Base-by-base conservation (phyloP, 768 basidiomycete genomes). In the Kwoniella europaea region DNA sequence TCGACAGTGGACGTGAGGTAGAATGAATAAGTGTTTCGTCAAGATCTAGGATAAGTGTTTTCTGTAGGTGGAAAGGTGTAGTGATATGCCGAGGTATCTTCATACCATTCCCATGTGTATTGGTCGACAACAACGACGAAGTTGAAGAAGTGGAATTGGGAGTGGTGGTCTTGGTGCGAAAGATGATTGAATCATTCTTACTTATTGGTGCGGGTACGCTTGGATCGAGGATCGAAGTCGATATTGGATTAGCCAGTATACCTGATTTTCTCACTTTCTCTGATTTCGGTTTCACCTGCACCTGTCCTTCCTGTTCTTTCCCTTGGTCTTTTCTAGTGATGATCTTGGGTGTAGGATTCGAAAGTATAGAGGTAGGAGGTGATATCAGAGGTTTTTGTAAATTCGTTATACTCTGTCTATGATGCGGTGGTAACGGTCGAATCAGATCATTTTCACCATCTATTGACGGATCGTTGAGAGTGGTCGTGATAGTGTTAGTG, bases 1-100 rank as follows among this genome's bases (percentile, higher is more conserved):
- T 27, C 15, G 66, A 63, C 56, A 82, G 91, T 46, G 85, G 82
- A 27, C 93, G 88, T 18, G 94, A 92, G 0, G 97, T 98, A 2
- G 95, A 97, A 82, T 99, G 97, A 68, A 98, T 98, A 59, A 99
- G 89, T 0, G 97, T 99, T 85, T 99, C 97, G 83, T 99, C 97
- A 63, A 99, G 87, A 85, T 99, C 97, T 55, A 99, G 89, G 41
- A 99, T 94, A 46, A 99, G 90, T 0, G 94, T 97, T 86, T 99
- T 99, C 29, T 89, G 94, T 42, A 89, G 86, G 76, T 91, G 91
- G 73, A 96, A 91, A 3, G 91, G 90, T 0, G 90, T 88, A 18
- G 46, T 50, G 18, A 50, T 90, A 74, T 89, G 53, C 46, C 35
- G 35, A 35, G 35, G 35, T 35, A 35, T 35, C 35, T 35, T 35